A percentile compares a stretch with the other conserved stretches of the same genome.
These are phyloP conservation scores for Parmelia sp. DNA, from an alignment of 495 filamentous ascomycete genomes.

Conservation along the genomic window DNA sequence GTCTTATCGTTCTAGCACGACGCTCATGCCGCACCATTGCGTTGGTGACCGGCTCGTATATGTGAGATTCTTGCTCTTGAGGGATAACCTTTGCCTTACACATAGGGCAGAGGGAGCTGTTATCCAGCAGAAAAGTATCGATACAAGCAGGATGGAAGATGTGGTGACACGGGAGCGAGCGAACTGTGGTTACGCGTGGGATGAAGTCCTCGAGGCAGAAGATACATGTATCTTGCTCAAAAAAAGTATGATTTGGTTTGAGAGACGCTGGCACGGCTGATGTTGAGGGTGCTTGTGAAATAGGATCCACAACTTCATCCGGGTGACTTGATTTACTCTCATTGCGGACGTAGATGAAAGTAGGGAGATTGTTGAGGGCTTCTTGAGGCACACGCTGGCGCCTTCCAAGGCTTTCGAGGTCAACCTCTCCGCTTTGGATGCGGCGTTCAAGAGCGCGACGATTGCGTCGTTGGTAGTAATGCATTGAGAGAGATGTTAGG, in stretches of 20 bases:
- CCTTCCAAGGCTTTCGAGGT: conserved; percentile 72
- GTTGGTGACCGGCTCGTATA: conserved; percentile 66
- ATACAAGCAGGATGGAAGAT: conserved; percentile 90
- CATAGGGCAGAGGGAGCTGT: conserved; percentile 75
- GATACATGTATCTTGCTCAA: conserved; percentile 67
- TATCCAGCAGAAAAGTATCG: conserved; percentile 63
- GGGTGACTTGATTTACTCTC: conserved; percentile 14
- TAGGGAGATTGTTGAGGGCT: conserved; percentile 62
- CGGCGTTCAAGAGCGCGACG: conserved; percentile 59
- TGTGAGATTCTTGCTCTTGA: conserved; percentile 48
- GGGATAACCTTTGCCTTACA: conserved; percentile 73
- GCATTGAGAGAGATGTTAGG: conserved; percentile 63
- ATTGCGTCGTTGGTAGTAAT: conserved; percentile 60
- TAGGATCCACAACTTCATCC: conserved; percentile 20
- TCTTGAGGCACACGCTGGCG: conserved; percentile 62
- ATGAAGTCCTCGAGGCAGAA: conserved; percentile 84
- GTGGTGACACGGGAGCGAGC: conserved; percentile 80
- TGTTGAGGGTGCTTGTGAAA: conserved; percentile 21
- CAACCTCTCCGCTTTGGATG: conserved; percentile 67
- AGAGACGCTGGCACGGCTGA: background rate
- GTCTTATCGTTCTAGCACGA: conserved; percentile 24
- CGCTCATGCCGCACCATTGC: conserved; percentile 72
- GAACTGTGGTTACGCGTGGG: conserved; percentile 58
- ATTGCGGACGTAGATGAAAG: conserved; percentile 57
- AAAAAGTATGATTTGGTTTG: conserved; percentile 35